These are phyloP conservation scores for Insectozyma bohioensis DNA, from an alignment of 1,139 yeast species.

Conservation along the genomic window DNA sequence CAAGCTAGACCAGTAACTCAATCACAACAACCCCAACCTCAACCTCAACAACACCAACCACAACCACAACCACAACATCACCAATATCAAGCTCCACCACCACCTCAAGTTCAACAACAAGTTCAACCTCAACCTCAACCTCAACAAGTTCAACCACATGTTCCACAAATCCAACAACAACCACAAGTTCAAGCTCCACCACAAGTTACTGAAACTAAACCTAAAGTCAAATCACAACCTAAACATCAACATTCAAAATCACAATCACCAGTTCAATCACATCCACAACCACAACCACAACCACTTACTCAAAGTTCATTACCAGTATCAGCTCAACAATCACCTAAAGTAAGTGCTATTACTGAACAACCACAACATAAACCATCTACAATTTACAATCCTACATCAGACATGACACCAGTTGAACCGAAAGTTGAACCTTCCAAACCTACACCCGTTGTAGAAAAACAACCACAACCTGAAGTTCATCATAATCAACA, in stretches of 20 bases:
- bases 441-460: not conserved
- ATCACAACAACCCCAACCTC: slow-evolving; percentile 7
- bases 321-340: slow-evolving; percentile 5
- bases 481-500: slow-evolving; percentile 3
- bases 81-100: slow-evolving; percentile 14
- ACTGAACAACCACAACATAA: no score
- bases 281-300: not conserved
- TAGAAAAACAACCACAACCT: slow-evolving; percentile 1
- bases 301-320: slow-evolving; percentile 4
- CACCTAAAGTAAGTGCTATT: slow-evolving; percentile 5
- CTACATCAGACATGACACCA: no score
- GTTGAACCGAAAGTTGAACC: not conserved
- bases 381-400: no score
- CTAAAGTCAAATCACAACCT: not conserved
- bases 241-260: not conserved
- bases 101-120: slow-evolving; percentile 14
- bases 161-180: slow-evolving; percentile 1
- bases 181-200: slow-evolving; percentile 5
- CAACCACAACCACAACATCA: slow-evolving; percentile 3
- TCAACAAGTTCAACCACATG: not conserved
- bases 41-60: slow-evolving; percentile 9
- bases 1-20: not conserved
- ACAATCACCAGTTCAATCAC: not conserved
- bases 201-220: slow-evolving; percentile 1
- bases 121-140: slow-evolving; percentile 8